Evolutionary conservation across 805 yeast genomes (phyloP), one percentile per base, ranked within the genome.

Genomic region (Metschnikowia colocasiae): DNA sequence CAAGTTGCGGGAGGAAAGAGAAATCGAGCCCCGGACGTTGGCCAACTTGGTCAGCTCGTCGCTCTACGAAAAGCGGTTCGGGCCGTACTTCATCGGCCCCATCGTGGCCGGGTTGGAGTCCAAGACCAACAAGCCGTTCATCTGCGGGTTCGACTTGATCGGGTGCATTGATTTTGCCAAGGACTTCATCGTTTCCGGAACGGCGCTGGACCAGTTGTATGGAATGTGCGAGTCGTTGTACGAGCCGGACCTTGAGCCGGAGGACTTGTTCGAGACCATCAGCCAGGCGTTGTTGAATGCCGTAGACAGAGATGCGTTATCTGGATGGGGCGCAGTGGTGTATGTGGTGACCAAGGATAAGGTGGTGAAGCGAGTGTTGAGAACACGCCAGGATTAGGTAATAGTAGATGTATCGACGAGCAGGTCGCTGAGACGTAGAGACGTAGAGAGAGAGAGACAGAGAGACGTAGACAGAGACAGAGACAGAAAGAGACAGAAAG

Each of bases 291-390:
- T 94, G 50, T 74, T 94, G 73, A 89, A 87, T 64, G 98, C 97
- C 16, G 95, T 87, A 31, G 99, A 94, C 68, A 86, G 99, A 76
- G 99, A 94, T 69, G 96, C 97, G 5, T 76, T 94, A 49, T 84
- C 95, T 26, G 99, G 99, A 56, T 94, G 97, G 97, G 99, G 99
- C 61, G 97, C 96, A 7, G 86, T 88, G 15, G 98, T 94, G 20
- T 92, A 92, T 68, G 74, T 94, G 46, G 81, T 94, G 44, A 87
- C 95, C 40, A 90, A 90, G 70, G 98, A 92, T 64, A 87, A 88
- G 68, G 95, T 94, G 48, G 79, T 82, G 46, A 90, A 85, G 73
- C 82, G 95, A 62, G 81, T 86, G 59, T 80, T 94, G 69, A 91
- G 85, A 74, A 89, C 97, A 48, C 85, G 99, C 69, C 98, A 92